phyloP scores from a whole-genome alignment of 2,329 filamentous ascomycete species.

The Cladophialophora chaetospira region DNA sequence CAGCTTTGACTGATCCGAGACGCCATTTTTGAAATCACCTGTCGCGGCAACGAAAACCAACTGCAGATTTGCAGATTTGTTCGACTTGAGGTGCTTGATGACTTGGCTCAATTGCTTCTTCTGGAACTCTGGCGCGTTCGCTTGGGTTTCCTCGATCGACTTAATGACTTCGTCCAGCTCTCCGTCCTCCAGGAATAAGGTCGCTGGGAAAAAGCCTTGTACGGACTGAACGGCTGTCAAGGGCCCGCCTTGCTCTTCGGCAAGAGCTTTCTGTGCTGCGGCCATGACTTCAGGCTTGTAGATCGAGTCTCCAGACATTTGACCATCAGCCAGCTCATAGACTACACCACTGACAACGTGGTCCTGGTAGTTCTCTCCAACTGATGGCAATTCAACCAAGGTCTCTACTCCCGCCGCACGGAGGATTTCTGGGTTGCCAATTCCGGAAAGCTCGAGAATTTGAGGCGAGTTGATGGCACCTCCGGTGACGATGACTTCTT shows the following conservation, averaged over 20 bases:
- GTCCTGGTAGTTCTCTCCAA: conserved; percentile 56
- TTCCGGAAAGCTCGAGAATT: conserved; percentile 63
- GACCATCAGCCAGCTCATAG: conserved; percentile 24
- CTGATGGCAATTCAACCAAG: conserved; percentile 47
- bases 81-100: conserved; percentile 38
- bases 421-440: conserved; percentile 54
- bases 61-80: conserved; percentile 43
- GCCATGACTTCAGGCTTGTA: conserved; percentile 39
- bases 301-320: conserved; percentile 35
- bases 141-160: conserved; percentile 36
- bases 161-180: conserved; percentile 38
- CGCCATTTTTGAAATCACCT: conserved; percentile 35
- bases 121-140: conserved; percentile 37
- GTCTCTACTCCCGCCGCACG: conserved; percentile 46
- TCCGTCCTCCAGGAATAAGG: conserved; percentile 37
- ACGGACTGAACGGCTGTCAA: conserved; percentile 38
- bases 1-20: conserved; percentile 49
- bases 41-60: conserved; percentile 39
- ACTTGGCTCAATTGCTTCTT: conserved; percentile 40
- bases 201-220: conserved; percentile 43
- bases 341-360: conserved; percentile 38
- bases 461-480: conserved; percentile 61
- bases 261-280: conserved; percentile 37
- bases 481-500: conserved; percentile 62
- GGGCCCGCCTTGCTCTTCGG: conserved; percentile 37